phyloP scores from a whole-genome alignment of 2,329 filamentous ascomycete species.

The Elsinoe batatas region DNA sequence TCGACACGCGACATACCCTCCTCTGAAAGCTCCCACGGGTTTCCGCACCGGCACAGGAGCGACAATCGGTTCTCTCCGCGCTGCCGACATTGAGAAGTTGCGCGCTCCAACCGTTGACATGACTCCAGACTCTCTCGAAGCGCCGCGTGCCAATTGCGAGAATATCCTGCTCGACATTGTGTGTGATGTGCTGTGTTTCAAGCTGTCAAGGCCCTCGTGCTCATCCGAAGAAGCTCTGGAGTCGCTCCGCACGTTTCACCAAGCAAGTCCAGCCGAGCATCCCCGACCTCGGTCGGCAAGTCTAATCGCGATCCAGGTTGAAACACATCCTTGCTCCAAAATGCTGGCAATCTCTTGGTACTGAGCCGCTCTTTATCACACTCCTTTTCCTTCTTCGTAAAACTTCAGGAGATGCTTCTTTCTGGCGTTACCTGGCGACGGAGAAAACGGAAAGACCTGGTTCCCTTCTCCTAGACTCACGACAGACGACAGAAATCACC shows the following conservation, averaged over 20 bases:
- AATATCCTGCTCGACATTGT: slow-evolving; percentile 21
- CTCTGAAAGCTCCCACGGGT: slow-evolving; percentile 61
- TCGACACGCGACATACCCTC: slow-evolving; percentile 48
- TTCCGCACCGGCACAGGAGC: slow-evolving; percentile 46
- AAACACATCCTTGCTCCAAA: background rate
- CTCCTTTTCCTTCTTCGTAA: background rate
- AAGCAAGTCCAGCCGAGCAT: background rate
- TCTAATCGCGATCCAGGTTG: background rate
- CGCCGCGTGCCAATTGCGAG: slow-evolving; percentile 22
- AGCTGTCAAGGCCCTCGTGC: background rate
- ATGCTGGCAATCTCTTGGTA: slow-evolving; percentile 3
- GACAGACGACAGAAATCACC: background rate
- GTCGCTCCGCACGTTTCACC: background rate
- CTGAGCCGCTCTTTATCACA: background rate
- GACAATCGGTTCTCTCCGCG: background rate
- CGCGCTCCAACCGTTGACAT: slow-evolving; percentile 13
- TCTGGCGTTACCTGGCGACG: background rate
- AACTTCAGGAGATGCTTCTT: background rate
- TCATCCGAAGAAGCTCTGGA: background rate
- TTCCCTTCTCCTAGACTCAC: background rate
- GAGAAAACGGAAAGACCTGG: background rate
- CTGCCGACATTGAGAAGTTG: background rate
- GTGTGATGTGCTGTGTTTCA: background rate
- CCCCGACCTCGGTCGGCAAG: background rate
- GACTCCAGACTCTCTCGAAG: slow-evolving; percentile 31